Percentiles rank a stretch among this genome's conserved stretches.
Evolutionary conservation across 2,329 filamentous ascomycete genomes (phyloP).

Genomic region (Sclerotinia glacialis): DNA sequence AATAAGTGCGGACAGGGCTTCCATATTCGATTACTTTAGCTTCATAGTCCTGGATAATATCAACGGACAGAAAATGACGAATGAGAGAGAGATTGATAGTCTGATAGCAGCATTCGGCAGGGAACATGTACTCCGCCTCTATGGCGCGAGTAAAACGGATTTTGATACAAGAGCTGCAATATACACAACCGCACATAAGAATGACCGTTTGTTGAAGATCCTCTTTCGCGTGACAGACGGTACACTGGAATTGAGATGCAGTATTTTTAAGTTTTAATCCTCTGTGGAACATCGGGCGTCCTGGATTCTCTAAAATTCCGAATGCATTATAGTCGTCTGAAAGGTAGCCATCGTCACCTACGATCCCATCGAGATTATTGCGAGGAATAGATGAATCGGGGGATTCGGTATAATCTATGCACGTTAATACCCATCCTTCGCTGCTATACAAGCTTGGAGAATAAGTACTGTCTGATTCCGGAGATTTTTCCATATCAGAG

Average conservation of each 20-base stretch:
- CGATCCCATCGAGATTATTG: background rate
- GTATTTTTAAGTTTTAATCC: background rate
- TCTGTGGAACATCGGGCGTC: background rate
- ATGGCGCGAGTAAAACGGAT: background rate
- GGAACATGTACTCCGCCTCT: background rate
- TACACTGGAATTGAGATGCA: too few relatives aligned
- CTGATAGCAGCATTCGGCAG: background rate
- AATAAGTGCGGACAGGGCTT: background rate
- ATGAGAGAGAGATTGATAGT: accelerated
- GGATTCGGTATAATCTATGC: too few relatives aligned
- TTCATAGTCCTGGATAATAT: background rate
- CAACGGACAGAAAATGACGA: background rate
- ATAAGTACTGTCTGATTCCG: too few relatives aligned
- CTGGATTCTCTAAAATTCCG: background rate
- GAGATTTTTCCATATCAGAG: background rate
- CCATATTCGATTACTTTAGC: background rate
- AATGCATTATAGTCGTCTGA: too few relatives aligned
- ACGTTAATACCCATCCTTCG: too few relatives aligned
- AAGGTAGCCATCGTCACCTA: background rate
- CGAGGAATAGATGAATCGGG: too few relatives aligned
- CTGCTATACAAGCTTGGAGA: too few relatives aligned
- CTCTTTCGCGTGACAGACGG: background rate
- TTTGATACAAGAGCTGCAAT: background rate
- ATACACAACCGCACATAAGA: background rate
- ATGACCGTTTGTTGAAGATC: background rate